Evolutionary conservation across 1,284 basidiomycete species (phyloP).

Genomic region (Microbotryum silenes-acaulis): DNA sequence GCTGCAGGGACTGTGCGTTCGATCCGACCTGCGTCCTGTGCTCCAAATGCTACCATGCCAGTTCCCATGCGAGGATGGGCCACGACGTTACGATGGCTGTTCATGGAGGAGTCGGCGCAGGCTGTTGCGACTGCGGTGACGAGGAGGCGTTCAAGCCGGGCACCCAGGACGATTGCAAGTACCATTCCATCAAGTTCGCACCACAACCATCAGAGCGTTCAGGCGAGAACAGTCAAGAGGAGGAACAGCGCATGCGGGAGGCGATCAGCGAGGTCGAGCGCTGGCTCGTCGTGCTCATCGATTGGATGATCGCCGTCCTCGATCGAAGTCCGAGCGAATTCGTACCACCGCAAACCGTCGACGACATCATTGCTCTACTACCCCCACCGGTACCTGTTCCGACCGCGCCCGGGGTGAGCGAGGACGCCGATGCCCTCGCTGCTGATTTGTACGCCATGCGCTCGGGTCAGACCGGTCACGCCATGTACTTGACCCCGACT

Average conservation of each 20-base stretch:
- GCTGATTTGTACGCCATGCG: too few relatives aligned
- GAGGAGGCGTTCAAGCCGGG: slow-evolving; percentile 62
- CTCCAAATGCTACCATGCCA: slow-evolving; percentile 74
- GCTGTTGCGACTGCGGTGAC: slow-evolving; percentile 86
- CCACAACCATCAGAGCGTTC: slow-evolving; percentile 15
- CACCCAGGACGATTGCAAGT: slow-evolving; percentile 23
- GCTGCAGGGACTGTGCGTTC: slow-evolving; percentile 67
- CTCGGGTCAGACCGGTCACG: too few relatives aligned
- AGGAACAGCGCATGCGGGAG: background rate
- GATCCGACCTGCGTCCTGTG: slow-evolving; percentile 85
- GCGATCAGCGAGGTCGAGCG: slow-evolving; percentile 21
- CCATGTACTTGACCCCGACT: slow-evolving; percentile 29
- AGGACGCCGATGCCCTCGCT: too few relatives aligned
- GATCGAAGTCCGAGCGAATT: slow-evolving; percentile 13
- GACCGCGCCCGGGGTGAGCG: background rate
- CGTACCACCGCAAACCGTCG: slow-evolving; percentile 2
- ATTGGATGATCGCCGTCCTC: slow-evolving; percentile 29
- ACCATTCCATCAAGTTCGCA: slow-evolving; percentile 8
- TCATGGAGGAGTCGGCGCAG: slow-evolving; percentile 61
- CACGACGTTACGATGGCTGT: slow-evolving; percentile 90
- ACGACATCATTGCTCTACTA: slow-evolving; percentile 11
- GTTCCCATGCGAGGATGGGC: slow-evolving; percentile 56
- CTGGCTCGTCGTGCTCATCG: slow-evolving; percentile 12
- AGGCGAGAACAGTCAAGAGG: slow-evolving; percentile 4
- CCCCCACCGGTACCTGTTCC: background rate